These are phyloP conservation scores for Wickerhamomyces pijperi DNA, from an alignment of 805 yeast species.

Conservation along the genomic window DNA sequence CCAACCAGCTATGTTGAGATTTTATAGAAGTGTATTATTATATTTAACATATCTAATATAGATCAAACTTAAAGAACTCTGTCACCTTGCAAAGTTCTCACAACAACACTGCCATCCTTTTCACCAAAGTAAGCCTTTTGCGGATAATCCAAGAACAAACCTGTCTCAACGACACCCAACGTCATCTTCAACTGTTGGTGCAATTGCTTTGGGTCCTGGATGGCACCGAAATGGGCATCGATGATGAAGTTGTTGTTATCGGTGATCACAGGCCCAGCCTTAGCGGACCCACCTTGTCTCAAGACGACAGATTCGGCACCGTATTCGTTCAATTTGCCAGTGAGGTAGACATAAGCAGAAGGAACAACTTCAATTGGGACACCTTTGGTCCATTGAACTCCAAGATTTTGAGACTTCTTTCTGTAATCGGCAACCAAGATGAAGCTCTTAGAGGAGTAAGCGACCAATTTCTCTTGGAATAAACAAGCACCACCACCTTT, in stretches of 20 bases:
- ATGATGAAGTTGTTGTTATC: slow-evolving; percentile 90
- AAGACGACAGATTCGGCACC: slow-evolving; percentile 57
- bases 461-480: slow-evolving; percentile 92
- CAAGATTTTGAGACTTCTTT: slow-evolving; percentile 66
- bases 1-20: slow-evolving; percentile 57
- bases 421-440: slow-evolving; percentile 88
- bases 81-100: slow-evolving; percentile 20
- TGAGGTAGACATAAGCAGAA: slow-evolving; percentile 68
- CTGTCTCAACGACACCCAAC: slow-evolving; percentile 95
- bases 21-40: slow-evolving; percentile 1
- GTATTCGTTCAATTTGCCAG: slow-evolving; percentile 44
- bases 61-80: slow-evolving; percentile 2
- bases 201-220: slow-evolving; percentile 38
- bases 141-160: slow-evolving; percentile 66
- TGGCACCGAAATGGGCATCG: slow-evolving; percentile 85
- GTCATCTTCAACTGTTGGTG: slow-evolving; percentile 59
- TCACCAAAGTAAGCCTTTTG: slow-evolving; percentile 84
- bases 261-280: slow-evolving; percentile 95
- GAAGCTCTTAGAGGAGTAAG: slow-evolving; percentile 64
- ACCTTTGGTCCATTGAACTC: slow-evolving; percentile 78
- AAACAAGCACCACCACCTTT: slow-evolving; percentile 99
- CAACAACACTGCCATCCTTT: slow-evolving; percentile 50
- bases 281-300: slow-evolving; percentile 81
- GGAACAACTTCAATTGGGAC: slow-evolving; percentile 96
- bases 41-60: slow-evolving; percentile 7